Evolutionary conservation across 805 yeast genomes (phyloP), one percentile per base, ranked within the genome.

Genomic region (Candida pseudofarinosa): DNA sequence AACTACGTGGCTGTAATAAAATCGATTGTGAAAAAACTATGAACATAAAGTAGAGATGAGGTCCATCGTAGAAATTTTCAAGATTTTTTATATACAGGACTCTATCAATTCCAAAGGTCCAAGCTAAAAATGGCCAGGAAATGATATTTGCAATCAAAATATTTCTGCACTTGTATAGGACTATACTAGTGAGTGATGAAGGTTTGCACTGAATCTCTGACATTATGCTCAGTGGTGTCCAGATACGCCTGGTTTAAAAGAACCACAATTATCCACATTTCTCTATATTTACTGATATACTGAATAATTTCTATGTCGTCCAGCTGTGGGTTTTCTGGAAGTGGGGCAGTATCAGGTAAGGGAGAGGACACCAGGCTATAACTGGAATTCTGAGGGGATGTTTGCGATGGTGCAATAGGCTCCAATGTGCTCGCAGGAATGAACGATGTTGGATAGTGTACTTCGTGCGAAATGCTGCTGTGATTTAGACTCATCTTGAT

Each of bases 231-330:
- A n/a, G n/a, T n/a, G n/a, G n/a, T n/a, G n/a, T 35, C n/a, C 30
- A 35, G 15, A 26, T 41, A 38, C 37, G 55, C 57, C 19, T 53
- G 41, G 17, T 44, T 44, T 19, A 62, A 35, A 10, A 59, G 31
- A 23, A 55, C 42, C 10, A 54, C 54, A 16, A 62, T 38, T 14
- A 61, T 53, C 67, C 67, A 62, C 55, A 54, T 54, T 41, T 62
- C 52, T 40, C 59, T 58, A 45, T 38, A 61, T 20, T 52, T 51
- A 39, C 62, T 62, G 3, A 59, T 41, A 41, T 43, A 47, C 37
- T 53, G 41, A 34, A 45, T 31, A 15, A 48, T 35, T 26, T 49
- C 51, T 15, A 34, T 23, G 7, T 7, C 13, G 6, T 32, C 13
- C 14, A n/a, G 15, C 17, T 32, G 34, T 6, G 34, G 7, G 6